Base-by-base conservation (phyloP, 495 filamentous ascomycete genomes). In the Penicillium paxilli region DNA sequence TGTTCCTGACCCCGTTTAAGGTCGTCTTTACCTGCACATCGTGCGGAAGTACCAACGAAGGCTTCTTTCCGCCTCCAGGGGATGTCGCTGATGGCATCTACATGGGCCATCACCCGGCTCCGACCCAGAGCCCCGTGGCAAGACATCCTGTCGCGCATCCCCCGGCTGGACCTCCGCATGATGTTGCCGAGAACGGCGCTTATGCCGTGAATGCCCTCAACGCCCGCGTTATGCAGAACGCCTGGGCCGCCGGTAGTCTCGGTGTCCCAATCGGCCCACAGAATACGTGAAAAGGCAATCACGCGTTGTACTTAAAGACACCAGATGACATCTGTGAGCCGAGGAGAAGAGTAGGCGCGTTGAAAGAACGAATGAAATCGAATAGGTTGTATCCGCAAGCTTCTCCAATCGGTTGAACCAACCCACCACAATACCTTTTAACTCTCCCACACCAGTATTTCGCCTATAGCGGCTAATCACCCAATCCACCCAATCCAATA, bases 1-100 rank as follows among this genome's bases (percentile, higher is more conserved):
- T 72, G 46, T 60, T 70, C 32, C 59, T 75, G 1, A 70, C 71
- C 17, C 71, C 75, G 40, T 77, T 77, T 54, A 77, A 77, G 51
- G 76, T 77, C 32, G 73, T 76, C 21, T 77, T 77, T 21, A 74
- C 73, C 6, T 77, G 73, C 37, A 75, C 71, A 0, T 71, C 67
- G 0, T 77, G 74, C 28, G 74, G 74, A n/a, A 57, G 70, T 24
- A 47, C 76, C 19, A 77, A 77, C 45, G 73, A 77, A 44, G 73
- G 74, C 52, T 77, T 76, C 48, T 72, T 76, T 26, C 73, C 73
- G 8, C 75, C 75, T 20, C 71, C 76, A 33, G 73, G 74, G 7
- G 71, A 76, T 46, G 66, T 75, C 28, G 69, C 71, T 1, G 64
- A 68, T 17, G 58, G 53, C 21, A 59, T 48, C 33, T 76, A 72